Evolutionary conservation across 2,329 filamentous ascomycete species (phyloP).

Genomic region (Botrytis elliptica): DNA sequence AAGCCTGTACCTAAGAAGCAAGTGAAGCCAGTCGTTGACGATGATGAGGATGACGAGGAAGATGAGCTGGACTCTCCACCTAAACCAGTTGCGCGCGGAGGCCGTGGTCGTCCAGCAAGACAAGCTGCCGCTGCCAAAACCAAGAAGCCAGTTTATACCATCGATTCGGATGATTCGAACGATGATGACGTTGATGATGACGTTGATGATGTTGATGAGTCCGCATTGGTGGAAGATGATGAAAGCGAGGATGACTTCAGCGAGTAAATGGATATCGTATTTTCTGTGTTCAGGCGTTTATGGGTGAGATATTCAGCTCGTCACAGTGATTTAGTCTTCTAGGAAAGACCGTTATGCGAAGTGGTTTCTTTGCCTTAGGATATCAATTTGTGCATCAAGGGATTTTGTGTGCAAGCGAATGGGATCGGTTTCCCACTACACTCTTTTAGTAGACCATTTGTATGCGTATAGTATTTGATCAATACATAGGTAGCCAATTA

Average conservation of each 20-base stretch:
- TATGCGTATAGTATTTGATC: conserved; percentile 3
- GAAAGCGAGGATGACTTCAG: conserved; percentile 38
- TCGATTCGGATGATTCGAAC: conserved; percentile 31
- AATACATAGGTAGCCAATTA: not conserved
- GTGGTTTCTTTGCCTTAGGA: not conserved
- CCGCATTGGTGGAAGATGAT: conserved; percentile 36
- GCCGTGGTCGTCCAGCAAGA: conserved; percentile 21
- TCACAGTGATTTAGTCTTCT: conserved; percentile 6
- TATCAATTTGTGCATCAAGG: not conserved
- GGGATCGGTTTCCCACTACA: not conserved
- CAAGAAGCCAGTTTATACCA: conserved; percentile 18
- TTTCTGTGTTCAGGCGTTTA: conserved; percentile 7
- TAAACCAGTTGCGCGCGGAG: conserved; percentile 36
- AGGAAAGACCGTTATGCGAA: not conserved
- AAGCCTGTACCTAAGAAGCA: conserved; percentile 22
- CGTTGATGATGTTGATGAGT: conserved; percentile 41
- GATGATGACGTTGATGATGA: conserved; percentile 42
- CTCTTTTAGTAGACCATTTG: not conserved
- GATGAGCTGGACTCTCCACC: conserved; percentile 29
- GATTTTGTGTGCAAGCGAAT: not conserved
- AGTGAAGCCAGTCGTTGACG: conserved; percentile 11
- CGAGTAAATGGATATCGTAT: conserved; percentile 25
- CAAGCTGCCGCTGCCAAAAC: conserved; percentile 10
- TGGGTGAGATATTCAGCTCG: not conserved
- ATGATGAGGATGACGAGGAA: conserved; percentile 34